Evolutionary conservation across 176 grass and related monocot genomes (phyloP), one percentile per base, ranked within the genome.

Genomic region (Musa troglodytarum): DNA sequence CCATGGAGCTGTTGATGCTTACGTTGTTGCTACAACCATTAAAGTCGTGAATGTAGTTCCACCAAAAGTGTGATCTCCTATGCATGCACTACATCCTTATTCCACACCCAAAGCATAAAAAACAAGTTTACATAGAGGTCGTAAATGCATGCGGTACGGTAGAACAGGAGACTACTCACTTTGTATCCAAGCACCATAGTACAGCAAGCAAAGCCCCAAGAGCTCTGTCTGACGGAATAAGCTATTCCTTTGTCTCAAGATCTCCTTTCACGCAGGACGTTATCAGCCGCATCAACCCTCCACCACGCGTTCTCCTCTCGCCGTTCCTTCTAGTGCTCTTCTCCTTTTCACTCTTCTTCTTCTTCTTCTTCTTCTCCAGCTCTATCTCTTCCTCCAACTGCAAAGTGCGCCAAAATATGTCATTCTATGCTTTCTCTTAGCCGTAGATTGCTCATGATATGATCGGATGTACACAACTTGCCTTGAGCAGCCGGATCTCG

Each of bases 401-500:
- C 34, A 69, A 69, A 69, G 16, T 4, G 6, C 68, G 17, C 10
- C 17, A 49, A 10, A 50, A 57, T 57, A 57, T 13, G 16, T 13
- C 11, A 17, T 57, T 57, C 11, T 17, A 57, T 57, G 54, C 12
- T 17, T 57, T 17, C 54, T 13, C 16, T 13, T 4, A 17, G 16
- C 11, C 54, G 20, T 17, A 62, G 15, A 21, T n/a, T 20, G n/a
- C 57, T 15, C 20, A 62, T 17, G 20, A 62, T 17, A 56, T n/a
- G 14, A 1, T 10, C 22, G 19, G 6, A 1, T 25, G 55, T 0
- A 9, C 2, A 52, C 26, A 74, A 79, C 62, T 50, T 22, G 71
- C 85, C 81, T 81, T 83, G 51, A 87, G 81, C 52, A 87, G 63
- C 26, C 85, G 77, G 54, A 23, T 53, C 67, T 87, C 85, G 2